Evolutionary conservation across 176 grass and related monocot genomes (phyloP).

Genomic region (Zizania latifolia): DNA sequence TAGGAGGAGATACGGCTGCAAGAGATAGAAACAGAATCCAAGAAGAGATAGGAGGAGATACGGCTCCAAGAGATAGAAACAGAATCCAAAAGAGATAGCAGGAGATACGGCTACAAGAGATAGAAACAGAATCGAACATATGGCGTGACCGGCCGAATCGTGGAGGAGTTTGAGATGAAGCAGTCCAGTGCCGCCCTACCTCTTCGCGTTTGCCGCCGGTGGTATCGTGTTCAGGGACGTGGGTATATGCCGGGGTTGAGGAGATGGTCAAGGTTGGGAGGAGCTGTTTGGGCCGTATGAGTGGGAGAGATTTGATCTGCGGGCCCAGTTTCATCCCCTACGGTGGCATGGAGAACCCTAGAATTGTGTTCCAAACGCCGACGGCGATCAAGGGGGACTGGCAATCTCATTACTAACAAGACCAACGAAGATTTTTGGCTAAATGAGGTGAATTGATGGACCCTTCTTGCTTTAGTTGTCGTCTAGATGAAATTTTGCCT

Average conservation of each 20-base stretch:
- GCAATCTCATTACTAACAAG: constrained; percentile 93
- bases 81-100: too few species aligned
- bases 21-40: too few species aligned
- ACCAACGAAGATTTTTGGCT: constrained; percentile 98
- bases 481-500: not conserved
- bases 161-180: constrained; percentile 88
- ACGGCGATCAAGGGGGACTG: constrained; percentile 79
- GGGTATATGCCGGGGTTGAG: constrained; percentile 83
- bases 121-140: too few species aligned
- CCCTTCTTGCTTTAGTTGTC: not conserved
- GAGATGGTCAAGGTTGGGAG: constrained; percentile 91
- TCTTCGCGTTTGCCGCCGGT: constrained; percentile 86
- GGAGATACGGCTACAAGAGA: too few species aligned
- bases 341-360: constrained; percentile 90
- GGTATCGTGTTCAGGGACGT: constrained; percentile 59
- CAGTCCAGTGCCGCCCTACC: constrained; percentile 87
- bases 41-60: too few species aligned
- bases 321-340: constrained; percentile 86
- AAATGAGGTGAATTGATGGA: constrained; percentile 54
- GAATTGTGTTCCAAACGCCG: constrained; percentile 87
- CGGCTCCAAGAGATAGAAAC: too few species aligned
- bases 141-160: constrained; percentile 48
- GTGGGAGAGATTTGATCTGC: constrained; percentile 87
- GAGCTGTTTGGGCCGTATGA: constrained; percentile 78
- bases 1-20: too few species aligned